These are phyloP conservation scores for Aspergillus carbonarius DNA, from an alignment of 2,329 filamentous ascomycete genomes.

Conservation along the genomic window DNA sequence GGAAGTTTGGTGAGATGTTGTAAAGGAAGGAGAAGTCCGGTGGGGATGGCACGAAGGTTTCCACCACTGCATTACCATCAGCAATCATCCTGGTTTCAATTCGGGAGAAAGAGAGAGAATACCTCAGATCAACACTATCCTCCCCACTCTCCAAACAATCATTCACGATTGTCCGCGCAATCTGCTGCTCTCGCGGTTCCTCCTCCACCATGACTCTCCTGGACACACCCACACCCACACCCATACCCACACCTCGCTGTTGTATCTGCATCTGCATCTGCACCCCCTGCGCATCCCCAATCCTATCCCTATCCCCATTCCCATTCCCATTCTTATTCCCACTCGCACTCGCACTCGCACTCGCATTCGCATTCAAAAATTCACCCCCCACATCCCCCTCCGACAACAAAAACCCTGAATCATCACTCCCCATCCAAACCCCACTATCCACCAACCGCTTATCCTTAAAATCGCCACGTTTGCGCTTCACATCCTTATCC, in stretches of 20 bases:
- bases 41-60: constrained; percentile 31
- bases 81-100: not conserved
- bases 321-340: too few species aligned
- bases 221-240: constrained; percentile 1
- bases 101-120: constrained; percentile 1
- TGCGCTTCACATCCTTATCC: constrained; percentile 37
- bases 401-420: constrained; percentile 36
- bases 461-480: constrained; percentile 44
- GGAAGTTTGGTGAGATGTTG: constrained; percentile 44
- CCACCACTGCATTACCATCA: constrained; percentile 30
- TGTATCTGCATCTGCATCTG: not conserved
- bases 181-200: constrained; percentile 38
- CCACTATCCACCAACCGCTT: constrained; percentile 48
- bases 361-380: constrained; percentile 31
- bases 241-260: constrained; percentile 11
- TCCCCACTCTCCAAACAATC: constrained; percentile 45
- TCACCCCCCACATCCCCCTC: constrained; percentile 42
- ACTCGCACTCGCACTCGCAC: constrained; percentile 12
- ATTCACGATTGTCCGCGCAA: constrained; percentile 39
- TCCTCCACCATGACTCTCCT: constrained; percentile 22
- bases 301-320: not conserved
- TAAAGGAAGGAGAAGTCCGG: constrained; percentile 36
- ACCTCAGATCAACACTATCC: constrained; percentile 49
- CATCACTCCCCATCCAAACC: constrained; percentile 51
- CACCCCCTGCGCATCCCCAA: not conserved